phyloP scores from a whole-genome alignment of 352 stramenopile genomes.

The Phytophthora sp. region DNA sequence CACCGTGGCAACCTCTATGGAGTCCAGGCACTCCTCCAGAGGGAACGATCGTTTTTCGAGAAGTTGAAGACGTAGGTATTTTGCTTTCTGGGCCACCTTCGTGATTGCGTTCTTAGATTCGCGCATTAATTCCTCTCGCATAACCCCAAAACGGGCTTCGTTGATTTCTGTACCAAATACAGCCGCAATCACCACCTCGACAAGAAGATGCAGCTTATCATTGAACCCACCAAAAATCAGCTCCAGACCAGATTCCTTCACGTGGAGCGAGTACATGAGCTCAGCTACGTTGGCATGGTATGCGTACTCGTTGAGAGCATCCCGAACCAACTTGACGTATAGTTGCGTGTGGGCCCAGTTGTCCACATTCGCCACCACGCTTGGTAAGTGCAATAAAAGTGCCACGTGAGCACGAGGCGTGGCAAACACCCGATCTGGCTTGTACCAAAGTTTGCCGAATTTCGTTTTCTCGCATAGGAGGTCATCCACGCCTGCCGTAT shows the following conservation, averaged over 20 bases:
- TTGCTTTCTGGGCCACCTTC: conserved; percentile 65
- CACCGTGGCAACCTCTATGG: conserved; percentile 47
- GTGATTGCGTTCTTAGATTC: conserved; percentile 69
- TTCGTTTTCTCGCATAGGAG: conserved; percentile 37
- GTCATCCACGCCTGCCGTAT: conserved; percentile 27
- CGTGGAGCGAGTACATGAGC: conserved; percentile 69
- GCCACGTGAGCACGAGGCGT: conserved; percentile 66
- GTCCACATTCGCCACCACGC: conserved; percentile 40
- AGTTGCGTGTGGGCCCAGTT: conserved; percentile 57
- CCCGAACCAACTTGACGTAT: conserved; percentile 67
- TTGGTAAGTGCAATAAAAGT: conserved; percentile 62
- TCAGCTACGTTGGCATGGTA: conserved; percentile 80
- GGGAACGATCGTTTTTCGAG: conserved; percentile 61
- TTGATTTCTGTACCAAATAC: conserved; percentile 58
- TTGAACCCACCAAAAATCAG: conserved; percentile 80
- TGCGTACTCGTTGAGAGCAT: conserved; percentile 74
- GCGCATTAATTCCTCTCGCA: conserved; percentile 75
- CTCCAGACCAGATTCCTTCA: conserved; percentile 70
- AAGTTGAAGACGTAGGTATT: conserved; percentile 69
- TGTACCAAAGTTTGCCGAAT: conserved; percentile 73
- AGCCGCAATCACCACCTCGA: conserved; percentile 62
- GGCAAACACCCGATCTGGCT: conserved; percentile 59
- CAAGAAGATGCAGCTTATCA: conserved; percentile 71
- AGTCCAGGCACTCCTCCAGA: conserved; percentile 47
- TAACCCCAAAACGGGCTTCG: conserved; percentile 60